These are phyloP conservation scores for Pyrus communis DNA, from an alignment of 306 rosid species.

Conservation along the genomic window DNA sequence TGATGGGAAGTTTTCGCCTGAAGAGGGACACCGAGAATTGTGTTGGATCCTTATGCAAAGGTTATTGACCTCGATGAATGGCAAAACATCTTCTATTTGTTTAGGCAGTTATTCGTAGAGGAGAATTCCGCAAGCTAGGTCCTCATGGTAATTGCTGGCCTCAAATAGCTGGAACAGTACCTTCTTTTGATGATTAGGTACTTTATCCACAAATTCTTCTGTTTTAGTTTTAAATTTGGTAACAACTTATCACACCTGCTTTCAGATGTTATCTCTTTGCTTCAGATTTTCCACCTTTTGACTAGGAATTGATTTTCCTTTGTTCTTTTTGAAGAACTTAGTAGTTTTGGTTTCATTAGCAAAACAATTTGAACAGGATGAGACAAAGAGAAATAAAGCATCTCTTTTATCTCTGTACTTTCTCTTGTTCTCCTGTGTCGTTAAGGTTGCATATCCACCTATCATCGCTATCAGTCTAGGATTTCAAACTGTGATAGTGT, in stretches of 20 bases:
- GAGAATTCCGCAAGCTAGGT: conserved; percentile 66
- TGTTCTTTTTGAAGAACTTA: not conserved
- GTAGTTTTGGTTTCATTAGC: not conserved
- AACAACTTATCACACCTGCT: not conserved
- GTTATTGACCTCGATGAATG: conserved; percentile 32
- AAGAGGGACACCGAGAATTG: conserved; percentile 60
- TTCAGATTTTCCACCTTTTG: not conserved
- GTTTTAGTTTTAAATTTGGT: not conserved
- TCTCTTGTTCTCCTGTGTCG: not conserved
- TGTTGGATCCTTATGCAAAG: conserved; percentile 89
- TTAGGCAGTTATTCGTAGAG: conserved; percentile 91
- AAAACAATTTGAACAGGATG: not conserved
- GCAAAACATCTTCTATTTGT: not conserved
- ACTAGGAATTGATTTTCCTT: not conserved
- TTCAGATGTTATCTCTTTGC: not conserved
- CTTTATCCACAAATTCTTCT: not conserved
- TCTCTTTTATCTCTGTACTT: not conserved
- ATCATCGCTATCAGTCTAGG: not conserved
- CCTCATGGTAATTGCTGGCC: conserved; percentile 85
- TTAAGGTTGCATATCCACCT: not conserved
- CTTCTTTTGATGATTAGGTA: conserved; percentile 55
- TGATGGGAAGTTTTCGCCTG: conserved; percentile 64
- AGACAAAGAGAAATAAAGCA: not conserved
- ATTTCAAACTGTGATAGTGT: not conserved
- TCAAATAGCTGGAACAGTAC: conserved; percentile 83